phyloP scores from a whole-genome alignment of 352 stramenopile genomes.

The Globisporangium viniferum region DNA sequence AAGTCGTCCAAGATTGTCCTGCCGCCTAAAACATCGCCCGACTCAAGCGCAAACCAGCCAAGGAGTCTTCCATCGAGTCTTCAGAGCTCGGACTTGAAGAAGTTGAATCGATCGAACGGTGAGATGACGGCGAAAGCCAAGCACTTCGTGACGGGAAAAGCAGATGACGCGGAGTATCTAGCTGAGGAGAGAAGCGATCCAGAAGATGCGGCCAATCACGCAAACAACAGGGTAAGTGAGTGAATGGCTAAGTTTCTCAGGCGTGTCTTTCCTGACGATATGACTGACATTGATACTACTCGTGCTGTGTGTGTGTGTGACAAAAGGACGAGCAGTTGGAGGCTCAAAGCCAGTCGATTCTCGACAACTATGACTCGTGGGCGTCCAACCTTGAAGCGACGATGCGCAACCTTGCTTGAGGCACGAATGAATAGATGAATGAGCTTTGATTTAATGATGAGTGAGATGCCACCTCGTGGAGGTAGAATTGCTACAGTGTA shows the following conservation, averaged over 20 bases:
- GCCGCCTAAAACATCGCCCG: slow-evolving; percentile 18
- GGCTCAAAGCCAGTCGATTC: slow-evolving; percentile 29
- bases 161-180: background rate
- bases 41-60: slow-evolving; percentile 21
- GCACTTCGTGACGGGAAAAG: no score
- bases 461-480: background rate
- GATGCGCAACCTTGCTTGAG: slow-evolving; percentile 34
- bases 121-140: background rate
- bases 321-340: slow-evolving; percentile 4
- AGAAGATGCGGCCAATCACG: slow-evolving; percentile 8
- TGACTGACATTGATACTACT: background rate
- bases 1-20: slow-evolving; percentile 38
- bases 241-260: background rate
- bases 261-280: background rate
- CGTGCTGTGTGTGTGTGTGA: background rate
- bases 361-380: slow-evolving; percentile 58
- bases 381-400: slow-evolving; percentile 48
- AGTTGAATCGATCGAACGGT: background rate
- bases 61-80: slow-evolving; percentile 18
- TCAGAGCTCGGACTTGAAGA: background rate
- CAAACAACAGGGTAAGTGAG: slow-evolving; percentile 8
- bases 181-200: background rate
- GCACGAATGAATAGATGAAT: slow-evolving; percentile 14
- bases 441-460: background rate
- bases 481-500: background rate